Evolutionary conservation across 306 rosid genomes (phyloP).

Genomic region (Crotalaria pallida): DNA sequence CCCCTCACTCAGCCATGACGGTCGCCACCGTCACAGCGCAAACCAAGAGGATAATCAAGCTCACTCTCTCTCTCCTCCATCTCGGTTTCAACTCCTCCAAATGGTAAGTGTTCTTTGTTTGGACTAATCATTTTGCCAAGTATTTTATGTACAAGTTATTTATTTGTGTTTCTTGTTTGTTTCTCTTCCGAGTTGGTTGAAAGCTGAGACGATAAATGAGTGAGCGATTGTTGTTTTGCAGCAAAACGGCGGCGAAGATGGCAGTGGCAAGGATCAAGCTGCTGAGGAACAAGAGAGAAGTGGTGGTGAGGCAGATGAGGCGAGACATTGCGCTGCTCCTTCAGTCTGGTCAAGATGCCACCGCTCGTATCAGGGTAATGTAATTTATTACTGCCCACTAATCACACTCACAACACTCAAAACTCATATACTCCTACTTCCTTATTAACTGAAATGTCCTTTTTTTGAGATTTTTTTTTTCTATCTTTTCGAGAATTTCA

Average conservation of each 20-base stretch:
- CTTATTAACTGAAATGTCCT: no score
- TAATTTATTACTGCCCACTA: background rate
- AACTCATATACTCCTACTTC: background rate
- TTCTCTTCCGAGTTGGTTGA: background rate
- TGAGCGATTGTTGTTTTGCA: slow-evolving; percentile 15
- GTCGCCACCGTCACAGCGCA: slow-evolving; percentile 46
- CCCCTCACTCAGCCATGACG: slow-evolving; percentile 44
- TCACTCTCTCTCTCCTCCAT: slow-evolving; percentile 58
- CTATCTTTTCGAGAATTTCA: no score
- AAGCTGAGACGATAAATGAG: background rate
- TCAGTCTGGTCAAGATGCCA: slow-evolving; percentile 94
- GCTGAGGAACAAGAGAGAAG: slow-evolving; percentile 85
- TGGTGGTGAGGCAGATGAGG: slow-evolving; percentile 92
- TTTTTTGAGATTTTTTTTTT: background rate
- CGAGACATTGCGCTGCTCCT: slow-evolving; percentile 92
- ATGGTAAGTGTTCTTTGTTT: slow-evolving; percentile 54
- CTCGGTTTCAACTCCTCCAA: slow-evolving; percentile 80
- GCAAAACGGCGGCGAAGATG: slow-evolving; percentile 98
- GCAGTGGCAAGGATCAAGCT: slow-evolving; percentile 98
- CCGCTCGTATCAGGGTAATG: slow-evolving; percentile 91
- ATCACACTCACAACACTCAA: background rate
- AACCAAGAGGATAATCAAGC: slow-evolving; percentile 59
- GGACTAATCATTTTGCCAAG: no score
- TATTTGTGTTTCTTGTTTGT: background rate
- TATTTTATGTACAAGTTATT: no score